Conservation (phyloP, 2,329 filamentous ascomycete genomes). For the Aspergillus transmontanensis region DNA sequence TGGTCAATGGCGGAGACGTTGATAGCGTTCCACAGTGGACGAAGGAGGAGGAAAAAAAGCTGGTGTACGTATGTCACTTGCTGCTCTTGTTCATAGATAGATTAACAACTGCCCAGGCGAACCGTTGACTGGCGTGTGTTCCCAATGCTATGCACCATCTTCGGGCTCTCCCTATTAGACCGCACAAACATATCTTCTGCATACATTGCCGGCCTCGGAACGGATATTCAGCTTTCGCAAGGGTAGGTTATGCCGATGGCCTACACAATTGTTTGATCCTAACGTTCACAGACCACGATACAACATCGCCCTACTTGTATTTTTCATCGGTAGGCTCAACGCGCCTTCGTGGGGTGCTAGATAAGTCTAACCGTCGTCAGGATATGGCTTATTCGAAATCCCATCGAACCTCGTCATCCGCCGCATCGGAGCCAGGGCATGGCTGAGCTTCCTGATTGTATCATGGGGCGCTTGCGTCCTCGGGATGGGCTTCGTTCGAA, state of each 20-base stretch:
- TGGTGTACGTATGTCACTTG: background rate
- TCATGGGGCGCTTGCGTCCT: background rate
- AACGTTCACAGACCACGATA: background rate
- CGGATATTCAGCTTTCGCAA: background rate
- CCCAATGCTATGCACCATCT: background rate
- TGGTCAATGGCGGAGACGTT: background rate
- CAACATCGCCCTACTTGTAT: background rate
- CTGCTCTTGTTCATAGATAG: background rate
- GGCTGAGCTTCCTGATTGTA: background rate
- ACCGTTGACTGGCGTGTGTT: background rate
- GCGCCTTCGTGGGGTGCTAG: background rate
- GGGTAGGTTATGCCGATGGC: background rate
- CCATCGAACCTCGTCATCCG: background rate
- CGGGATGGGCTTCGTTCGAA: background rate
- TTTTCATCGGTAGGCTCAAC: background rate
- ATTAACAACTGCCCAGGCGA: background rate
- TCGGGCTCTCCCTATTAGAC: background rate
- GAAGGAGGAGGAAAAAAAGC: background rate
- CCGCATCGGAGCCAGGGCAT: background rate
- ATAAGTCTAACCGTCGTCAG: background rate
- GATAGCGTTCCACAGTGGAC: background rate
- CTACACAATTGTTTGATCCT: background rate
- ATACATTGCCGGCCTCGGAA: background rate
- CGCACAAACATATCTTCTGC: background rate
- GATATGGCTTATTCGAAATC: background rate